Conservation (phyloP, 345 rosid genomes). For the Salix udensis region DNA sequence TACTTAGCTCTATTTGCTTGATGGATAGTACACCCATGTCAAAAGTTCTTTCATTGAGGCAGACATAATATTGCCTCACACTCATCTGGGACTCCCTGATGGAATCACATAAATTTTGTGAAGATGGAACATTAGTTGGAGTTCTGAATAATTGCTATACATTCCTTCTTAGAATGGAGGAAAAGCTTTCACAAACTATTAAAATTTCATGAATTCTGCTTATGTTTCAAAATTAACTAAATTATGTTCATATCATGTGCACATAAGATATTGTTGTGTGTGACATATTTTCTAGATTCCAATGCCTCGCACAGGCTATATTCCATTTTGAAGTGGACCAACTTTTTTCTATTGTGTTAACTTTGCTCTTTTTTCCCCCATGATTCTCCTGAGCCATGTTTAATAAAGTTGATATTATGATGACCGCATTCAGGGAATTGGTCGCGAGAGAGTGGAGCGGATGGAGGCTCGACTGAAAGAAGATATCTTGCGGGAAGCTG, state of each 20-base stretch:
- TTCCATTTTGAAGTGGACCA: background rate
- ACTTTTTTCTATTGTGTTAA: too few species aligned
- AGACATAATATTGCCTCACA: background rate
- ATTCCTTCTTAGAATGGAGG: background rate
- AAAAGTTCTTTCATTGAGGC: background rate
- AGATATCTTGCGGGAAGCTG: constrained; percentile 90
- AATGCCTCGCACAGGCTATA: background rate
- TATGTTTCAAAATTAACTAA: background rate
- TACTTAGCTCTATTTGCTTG: background rate
- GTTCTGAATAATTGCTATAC: background rate
- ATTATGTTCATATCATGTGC: background rate
- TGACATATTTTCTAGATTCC: background rate
- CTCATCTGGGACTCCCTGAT: background rate
- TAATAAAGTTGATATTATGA: constrained; percentile 19
- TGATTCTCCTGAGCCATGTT: background rate
- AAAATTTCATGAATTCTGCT: background rate
- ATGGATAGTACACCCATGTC: background rate
- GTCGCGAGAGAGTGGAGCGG: constrained; percentile 83
- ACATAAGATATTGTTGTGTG: background rate
- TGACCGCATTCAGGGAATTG: constrained; percentile 69
- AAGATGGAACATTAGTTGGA: background rate
- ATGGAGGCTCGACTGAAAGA: constrained; percentile 97
- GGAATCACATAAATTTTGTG: background rate
- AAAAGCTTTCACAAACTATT: background rate
- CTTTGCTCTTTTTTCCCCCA: background rate